Base-by-base conservation (phyloP, 176 grass and related monocot species). In the Aegilops bicornis region DNA sequence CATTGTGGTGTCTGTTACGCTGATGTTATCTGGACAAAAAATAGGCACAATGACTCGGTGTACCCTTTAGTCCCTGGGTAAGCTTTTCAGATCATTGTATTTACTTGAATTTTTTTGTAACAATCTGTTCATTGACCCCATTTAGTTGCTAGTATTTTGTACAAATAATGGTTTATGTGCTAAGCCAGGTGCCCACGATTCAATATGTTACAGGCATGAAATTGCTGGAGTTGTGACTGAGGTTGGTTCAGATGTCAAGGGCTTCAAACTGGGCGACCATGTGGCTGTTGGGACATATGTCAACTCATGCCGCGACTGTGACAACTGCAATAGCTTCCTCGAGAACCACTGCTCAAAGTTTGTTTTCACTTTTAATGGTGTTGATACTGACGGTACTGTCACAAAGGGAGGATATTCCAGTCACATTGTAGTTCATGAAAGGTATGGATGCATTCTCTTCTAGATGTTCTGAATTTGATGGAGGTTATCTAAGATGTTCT, bases 361-460 rank as follows among this genome's bases (percentile, higher is more conserved):
- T 27, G 50, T 85, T 48, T 64, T 7, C 14, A 98, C 95, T 76
- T 98, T 85, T 48, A 95, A 98, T 23, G 4, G 30, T 4, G 67
- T 95, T 47, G 95, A 98, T 77, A 83, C 88, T 6, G 91, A 98
- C 56, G 95, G 93, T 13, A 81, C 87, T 45, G 79, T 95, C 22
- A 98, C 95, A 24, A 95, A 83, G 81, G 92, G 95, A 43, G 93
- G 95, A 69, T 98, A 95, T 87, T 98, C 95, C 27, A 98, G 22
- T 71, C 87, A 91, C 70, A 95, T 93, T 43, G 89, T 95, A 35
- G 95, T 95, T 33, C 76, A 74, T 72, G 83, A 98, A 61, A 90
- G 95, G 95, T 91, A 91, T 73, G 75, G 4, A 3, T 85, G 5
- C 32, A 63, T 27, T 64, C 35, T 16, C 35, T 86, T 89, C 63